Base-by-base conservation (phyloP, 2,329 filamentous ascomycete species). In the Teratosphaeria nubilosa region DNA sequence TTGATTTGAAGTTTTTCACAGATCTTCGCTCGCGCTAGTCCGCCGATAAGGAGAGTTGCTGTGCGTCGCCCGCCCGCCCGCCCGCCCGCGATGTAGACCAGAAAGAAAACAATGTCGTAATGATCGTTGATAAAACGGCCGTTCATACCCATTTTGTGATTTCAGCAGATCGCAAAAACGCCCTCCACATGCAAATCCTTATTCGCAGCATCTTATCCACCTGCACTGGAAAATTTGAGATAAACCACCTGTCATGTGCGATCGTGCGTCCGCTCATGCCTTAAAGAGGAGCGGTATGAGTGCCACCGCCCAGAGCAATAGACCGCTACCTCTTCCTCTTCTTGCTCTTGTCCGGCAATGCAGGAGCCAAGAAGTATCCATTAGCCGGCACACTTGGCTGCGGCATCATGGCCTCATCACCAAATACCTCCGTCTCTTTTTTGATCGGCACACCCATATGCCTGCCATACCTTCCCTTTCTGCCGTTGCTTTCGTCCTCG, bases 401-500 rank as follows among this genome's bases (percentile, higher is more conserved):
- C 56, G 66, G 73, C 41, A 25, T 41, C 41, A 37, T 48, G 62
- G 22, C 63, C 24, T 56, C 56, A 22, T 56, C 57, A 7, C 55
- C 59, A 32, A 61, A 54, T 16, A 58, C 65, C 27, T 63, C 65
- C 9, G 66, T 68, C 34, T 62, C 70, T 68, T 84, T 85, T 74
- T 86, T 86, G 62, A 86, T 80, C 1, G 83, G 77, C 32, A 86
- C 83, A 56, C 85, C 82, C 84, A 87, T 85, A 70, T 86, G 81
- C 59, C 85, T 79, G 60, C 85, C 83, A 67, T 96, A 97, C 59
- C 94, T 86, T 63, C 94, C 94, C 75, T 96, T 97, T 69, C 94
- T 88, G 63, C 92, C 94, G 73, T 97, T 97, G 63, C 91, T 91
- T 75, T 99, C 94, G 68, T 99, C 94, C 74, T 99, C 94, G 73